A percentile compares a stretch with the other conserved stretches of the same genome.
Conservation (phyloP, 2,329 filamentous ascomycete species). For the Talaromyces amestolkiae region DNA sequence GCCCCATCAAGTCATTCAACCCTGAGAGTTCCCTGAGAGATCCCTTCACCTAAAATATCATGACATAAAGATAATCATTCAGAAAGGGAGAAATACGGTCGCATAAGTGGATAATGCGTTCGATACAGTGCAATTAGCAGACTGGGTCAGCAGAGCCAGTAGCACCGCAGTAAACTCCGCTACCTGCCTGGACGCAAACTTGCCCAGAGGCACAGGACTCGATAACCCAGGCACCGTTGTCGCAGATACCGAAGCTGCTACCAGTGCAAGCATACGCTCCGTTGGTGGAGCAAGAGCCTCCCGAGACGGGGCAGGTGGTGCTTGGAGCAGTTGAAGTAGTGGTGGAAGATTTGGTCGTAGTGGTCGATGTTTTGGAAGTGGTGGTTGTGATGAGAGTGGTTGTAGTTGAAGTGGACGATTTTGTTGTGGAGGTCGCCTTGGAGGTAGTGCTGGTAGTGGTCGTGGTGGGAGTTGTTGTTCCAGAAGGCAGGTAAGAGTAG, state of each 20-base stretch:
- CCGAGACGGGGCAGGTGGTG: conserved; percentile 6
- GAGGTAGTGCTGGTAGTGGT: neutral
- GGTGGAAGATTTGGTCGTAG: neutral
- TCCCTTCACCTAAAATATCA: neutral
- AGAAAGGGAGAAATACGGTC: neutral
- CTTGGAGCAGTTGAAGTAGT: conserved; percentile 1
- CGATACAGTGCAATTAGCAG: neutral
- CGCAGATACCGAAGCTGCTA: conserved; percentile 15
- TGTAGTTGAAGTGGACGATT: neutral
- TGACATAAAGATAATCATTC: neutral
- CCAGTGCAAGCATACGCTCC: conserved; percentile 8
- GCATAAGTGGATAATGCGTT: neutral
- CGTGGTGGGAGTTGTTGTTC: neutral
- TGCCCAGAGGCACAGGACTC: conserved; percentile 13
- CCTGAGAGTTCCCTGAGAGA: no score
- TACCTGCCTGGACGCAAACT: conserved; percentile 12
- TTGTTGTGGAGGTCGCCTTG: neutral
- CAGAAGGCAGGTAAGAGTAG: conserved; percentile 26
- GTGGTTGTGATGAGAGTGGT: neutral
- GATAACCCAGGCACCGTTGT: conserved; percentile 11
- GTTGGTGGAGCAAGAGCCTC: conserved; percentile 1
- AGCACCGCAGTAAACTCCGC: conserved; percentile 11
- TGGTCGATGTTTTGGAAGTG: neutral
- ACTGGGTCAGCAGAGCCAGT: neutral
- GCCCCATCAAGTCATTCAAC: neutral